phyloP scores from a whole-genome alignment of 2,329 filamentous ascomycete species.

The Ramularia endophylla region DNA sequence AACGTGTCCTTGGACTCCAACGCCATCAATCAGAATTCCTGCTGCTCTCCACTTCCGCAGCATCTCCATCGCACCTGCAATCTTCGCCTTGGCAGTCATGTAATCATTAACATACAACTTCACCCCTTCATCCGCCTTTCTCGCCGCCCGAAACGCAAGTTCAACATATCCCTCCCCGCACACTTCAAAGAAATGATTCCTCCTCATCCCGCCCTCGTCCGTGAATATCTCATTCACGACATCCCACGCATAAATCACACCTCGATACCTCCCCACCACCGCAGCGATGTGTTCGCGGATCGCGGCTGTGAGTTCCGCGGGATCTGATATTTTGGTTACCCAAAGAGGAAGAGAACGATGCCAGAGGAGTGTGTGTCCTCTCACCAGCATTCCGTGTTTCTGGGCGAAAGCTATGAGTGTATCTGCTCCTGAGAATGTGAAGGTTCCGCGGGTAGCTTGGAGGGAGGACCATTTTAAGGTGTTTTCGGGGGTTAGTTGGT shows the following conservation, averaged over 20 bases:
- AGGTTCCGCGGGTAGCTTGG: constrained; percentile 44
- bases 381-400: constrained; percentile 52
- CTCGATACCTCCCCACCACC: constrained; percentile 55
- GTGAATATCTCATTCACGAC: constrained; percentile 58
- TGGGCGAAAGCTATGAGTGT: constrained; percentile 54
- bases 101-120: constrained; percentile 73
- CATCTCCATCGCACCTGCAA: constrained; percentile 44
- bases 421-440: constrained; percentile 54
- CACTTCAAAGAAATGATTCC: constrained; percentile 59
- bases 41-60: constrained; percentile 59
- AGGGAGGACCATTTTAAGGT: constrained; percentile 61
- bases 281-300: constrained; percentile 56
- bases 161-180: constrained; percentile 64
- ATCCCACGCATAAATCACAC: constrained; percentile 55
- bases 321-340: constrained; percentile 53
- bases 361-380: constrained; percentile 64
- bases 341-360: constrained; percentile 48
- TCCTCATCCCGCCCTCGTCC: constrained; percentile 59
- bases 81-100: constrained; percentile 55
- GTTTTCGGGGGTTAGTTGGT: constrained; percentile 62
- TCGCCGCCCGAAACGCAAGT: constrained; percentile 64
- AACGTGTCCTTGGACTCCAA: constrained; percentile 56
- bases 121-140: constrained; percentile 58
- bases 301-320: constrained; percentile 47
- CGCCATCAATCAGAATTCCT: constrained; percentile 61